These are phyloP conservation scores for Sporothrix brasiliensis DNA, from an alignment of 2,329 filamentous ascomycete genomes.

Conservation along the genomic window DNA sequence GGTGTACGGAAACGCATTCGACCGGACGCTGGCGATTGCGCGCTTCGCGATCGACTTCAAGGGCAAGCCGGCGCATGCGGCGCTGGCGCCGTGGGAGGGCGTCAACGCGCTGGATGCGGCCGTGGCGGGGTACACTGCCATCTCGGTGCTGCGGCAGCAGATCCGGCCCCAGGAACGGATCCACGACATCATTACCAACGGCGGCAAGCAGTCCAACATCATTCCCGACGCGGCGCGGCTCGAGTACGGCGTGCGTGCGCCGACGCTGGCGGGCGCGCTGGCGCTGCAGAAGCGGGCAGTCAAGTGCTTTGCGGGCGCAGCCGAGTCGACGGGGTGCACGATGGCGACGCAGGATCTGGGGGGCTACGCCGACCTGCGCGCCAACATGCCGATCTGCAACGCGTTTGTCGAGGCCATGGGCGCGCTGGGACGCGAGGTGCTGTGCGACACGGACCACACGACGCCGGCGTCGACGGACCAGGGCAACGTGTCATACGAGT, in stretches of 20 bases:
- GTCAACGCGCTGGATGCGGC: constrained; percentile 53
- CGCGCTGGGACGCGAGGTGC: constrained; percentile 35
- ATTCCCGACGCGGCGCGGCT: constrained; percentile 47
- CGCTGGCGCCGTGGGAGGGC: constrained; percentile 51
- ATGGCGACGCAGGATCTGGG: constrained; percentile 39
- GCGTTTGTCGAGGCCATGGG: constrained; percentile 39
- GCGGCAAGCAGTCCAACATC: constrained; percentile 44
- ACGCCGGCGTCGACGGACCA: constrained; percentile 58
- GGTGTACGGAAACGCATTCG: constrained; percentile 32
- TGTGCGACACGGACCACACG: constrained; percentile 44
- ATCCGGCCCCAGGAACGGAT: constrained; percentile 52
- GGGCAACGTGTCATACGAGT: constrained; percentile 48
- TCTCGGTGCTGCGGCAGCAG: constrained; percentile 52
- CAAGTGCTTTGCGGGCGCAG: constrained; percentile 43
- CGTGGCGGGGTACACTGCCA: constrained; percentile 43
- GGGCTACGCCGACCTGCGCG: constrained; percentile 42
- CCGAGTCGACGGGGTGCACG: constrained; percentile 44
- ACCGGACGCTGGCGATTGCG: constrained; percentile 36
- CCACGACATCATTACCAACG: constrained; percentile 51
- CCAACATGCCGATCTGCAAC: constrained; percentile 50
- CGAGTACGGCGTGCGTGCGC: constrained; percentile 50
- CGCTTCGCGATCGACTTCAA: constrained; percentile 44
- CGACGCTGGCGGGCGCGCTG: constrained; percentile 44
- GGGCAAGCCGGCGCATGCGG: constrained; percentile 50
- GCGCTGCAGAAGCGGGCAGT: constrained; percentile 41